Evolutionary conservation across 306 rosid genomes (phyloP).

Genomic region (Ormosia emarginata): DNA sequence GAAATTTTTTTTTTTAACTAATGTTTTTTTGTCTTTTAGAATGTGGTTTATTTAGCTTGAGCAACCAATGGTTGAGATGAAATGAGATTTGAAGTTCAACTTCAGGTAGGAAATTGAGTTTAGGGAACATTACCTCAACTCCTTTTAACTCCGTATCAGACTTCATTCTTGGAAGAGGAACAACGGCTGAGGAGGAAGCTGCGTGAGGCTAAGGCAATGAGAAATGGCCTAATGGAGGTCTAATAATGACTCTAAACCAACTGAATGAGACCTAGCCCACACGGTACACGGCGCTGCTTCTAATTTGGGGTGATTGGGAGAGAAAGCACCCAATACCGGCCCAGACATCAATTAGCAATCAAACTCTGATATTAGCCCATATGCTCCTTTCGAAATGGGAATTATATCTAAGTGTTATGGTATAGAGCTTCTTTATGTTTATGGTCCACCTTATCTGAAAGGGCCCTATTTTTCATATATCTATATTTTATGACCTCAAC

Average conservation of each 20-base stretch:
- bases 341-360: slow-evolving; percentile 15
- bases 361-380: slow-evolving; percentile 11
- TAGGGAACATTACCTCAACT: neutral
- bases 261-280: slow-evolving; percentile 3
- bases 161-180: neutral
- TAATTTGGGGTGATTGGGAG: neutral
- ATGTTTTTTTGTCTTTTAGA: neutral
- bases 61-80: neutral
- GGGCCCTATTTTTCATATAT: neutral
- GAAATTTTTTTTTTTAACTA: neutral
- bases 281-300: neutral
- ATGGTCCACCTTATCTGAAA: slow-evolving; percentile 24
- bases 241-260: neutral
- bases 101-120: neutral
- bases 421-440: neutral
- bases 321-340: slow-evolving; percentile 4
- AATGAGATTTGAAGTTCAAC: neutral
- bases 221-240: neutral
- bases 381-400: slow-evolving; percentile 13
- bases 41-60: neutral
- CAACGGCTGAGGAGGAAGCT: neutral
- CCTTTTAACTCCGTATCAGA: neutral
- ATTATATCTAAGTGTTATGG: neutral
- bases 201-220: neutral
- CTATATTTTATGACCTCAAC: neutral